These are phyloP conservation scores for Fusarium irregulare DNA, from an alignment of 2,329 filamentous ascomycete genomes.

Conservation along the genomic window DNA sequence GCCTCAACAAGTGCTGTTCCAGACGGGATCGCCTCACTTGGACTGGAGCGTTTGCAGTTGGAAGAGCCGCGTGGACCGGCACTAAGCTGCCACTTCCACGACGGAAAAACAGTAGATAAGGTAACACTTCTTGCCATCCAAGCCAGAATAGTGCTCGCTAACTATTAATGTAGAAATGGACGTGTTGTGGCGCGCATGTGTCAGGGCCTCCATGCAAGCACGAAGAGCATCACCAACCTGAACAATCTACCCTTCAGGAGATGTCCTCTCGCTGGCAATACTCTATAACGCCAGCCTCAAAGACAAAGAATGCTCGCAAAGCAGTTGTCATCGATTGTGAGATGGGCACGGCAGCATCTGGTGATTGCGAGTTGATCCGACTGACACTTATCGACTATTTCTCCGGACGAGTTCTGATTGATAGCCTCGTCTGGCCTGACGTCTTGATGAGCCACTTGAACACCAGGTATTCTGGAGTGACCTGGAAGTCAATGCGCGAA, in stretches of 20 bases:
- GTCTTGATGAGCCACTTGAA: conserved; percentile 61
- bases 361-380: conserved; percentile 64
- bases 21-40: background rate
- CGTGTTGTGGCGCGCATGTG: conserved; percentile 10
- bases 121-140: rapidly evolving
- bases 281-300: background rate
- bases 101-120: conserved; percentile 1
- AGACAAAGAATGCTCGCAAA: background rate
- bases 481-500: conserved; percentile 51
- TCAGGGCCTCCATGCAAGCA: background rate
- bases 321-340: conserved; percentile 65
- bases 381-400: conserved; percentile 64
- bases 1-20: no score
- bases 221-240: conserved; percentile 4
- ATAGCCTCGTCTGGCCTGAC: conserved; percentile 62
- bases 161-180: conserved; percentile 9
- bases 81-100: conserved; percentile 5
- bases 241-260: background rate
- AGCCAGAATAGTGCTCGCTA: rapidly evolving
- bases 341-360: conserved; percentile 60
- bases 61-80: background rate
- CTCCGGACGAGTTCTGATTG: conserved; percentile 59
- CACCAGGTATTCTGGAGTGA: conserved; percentile 63
- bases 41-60: background rate
- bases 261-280: conserved; percentile 16